Base-by-base conservation (phyloP, 352 stramenopile genomes). In the Aphanomyces stellatus region DNA sequence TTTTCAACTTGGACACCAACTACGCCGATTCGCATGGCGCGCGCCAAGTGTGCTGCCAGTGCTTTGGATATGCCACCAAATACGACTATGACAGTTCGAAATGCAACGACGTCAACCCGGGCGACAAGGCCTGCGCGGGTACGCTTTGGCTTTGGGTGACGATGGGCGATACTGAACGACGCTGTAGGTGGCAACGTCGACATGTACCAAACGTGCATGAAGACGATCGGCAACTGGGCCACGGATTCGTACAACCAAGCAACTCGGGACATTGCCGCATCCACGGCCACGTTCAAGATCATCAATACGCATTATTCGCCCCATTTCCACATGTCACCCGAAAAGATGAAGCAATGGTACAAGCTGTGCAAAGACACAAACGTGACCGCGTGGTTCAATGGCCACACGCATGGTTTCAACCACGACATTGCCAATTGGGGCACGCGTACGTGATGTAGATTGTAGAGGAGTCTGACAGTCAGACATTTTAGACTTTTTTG, bases 1-100 rank as follows among this genome's bases (percentile, higher is more conserved):
- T 95, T 37, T 93, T 93, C 69, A 95, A 93, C 71, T 71, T 95
- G 43, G 87, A 95, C 64, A 95, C 86, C n/a, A 95, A 95, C 76
- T 80, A 81, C 46, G 87, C 87, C 8, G 85, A 93, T 64, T 91
- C 81, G 40, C 87, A 95, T 72, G 87, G 87, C 59, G 81, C 84
- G 0, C 83, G 84, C 74, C 82, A 95, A 69, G 85, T 95, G 28
- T 95, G 86, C 62, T 95, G 86, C 70, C 86, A 95, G 69, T 95
- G 86, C 74, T 95, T 92, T 65, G 86, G 86, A 7, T 92, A 90
- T 60, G 76, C 91, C 3, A 82, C 80, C 51, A 86, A 87, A 53
- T 76, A 88, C 68, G 66, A 41, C 22, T 43, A 46, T 2, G 40
- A 56, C 1, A 78, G 78, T 15, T 79, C 75, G 41, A 88, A 76